Percentiles rank a stretch among this genome's conserved stretches.
Conservation (phyloP, 768 basidiomycete genomes). For the Rhodotorula taiwanensis region DNA sequence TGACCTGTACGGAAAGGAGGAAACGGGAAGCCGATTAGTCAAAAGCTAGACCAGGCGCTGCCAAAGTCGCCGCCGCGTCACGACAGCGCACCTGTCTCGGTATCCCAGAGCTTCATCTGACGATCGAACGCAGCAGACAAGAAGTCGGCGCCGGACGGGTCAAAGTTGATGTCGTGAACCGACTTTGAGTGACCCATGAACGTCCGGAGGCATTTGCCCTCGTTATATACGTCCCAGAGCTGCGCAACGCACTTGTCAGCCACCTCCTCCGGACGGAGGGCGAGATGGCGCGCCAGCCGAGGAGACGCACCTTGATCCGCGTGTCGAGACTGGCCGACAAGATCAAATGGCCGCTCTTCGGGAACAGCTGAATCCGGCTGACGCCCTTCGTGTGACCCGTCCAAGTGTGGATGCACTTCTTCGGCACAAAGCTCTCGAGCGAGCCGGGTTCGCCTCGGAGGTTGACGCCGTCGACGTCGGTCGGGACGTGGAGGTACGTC, state of each 20-base stretch:
- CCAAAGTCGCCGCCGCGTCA: too few species aligned
- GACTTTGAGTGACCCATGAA: conserved; percentile 96
- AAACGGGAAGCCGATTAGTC: too few species aligned
- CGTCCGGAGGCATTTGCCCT: conserved; percentile 90
- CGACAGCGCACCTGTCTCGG: conserved; percentile 63
- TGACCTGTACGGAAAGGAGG: conserved; percentile 50
- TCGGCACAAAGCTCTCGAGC: conserved; percentile 84
- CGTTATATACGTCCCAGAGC: conserved; percentile 97
- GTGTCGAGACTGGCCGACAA: conserved; percentile 97
- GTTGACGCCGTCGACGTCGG: conserved; percentile 12
- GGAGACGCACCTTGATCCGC: conserved; percentile 77
- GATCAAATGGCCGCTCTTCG: conserved; percentile 82
- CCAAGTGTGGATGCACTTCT: conserved; percentile 93
- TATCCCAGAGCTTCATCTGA: conserved; percentile 98
- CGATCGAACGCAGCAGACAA: conserved; percentile 91
- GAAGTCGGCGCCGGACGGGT: conserved; percentile 83
- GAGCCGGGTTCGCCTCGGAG: conserved; percentile 7
- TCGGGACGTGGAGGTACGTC: conserved; percentile 84
- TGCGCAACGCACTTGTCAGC: conserved; percentile 48
- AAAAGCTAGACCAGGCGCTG: too few species aligned
- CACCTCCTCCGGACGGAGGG: neutral
- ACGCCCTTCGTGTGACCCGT: conserved; percentile 96
- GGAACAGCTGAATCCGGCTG: conserved; percentile 86
- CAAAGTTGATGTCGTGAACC: conserved; percentile 92
- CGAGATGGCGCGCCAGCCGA: conserved; percentile 3